A percentile compares a stretch with the other conserved stretches of the same genome.
These are phyloP conservation scores for Gonapodya prolifera DNA, from an alignment of 192 early-diverging fungal species.

Conservation along the genomic window DNA sequence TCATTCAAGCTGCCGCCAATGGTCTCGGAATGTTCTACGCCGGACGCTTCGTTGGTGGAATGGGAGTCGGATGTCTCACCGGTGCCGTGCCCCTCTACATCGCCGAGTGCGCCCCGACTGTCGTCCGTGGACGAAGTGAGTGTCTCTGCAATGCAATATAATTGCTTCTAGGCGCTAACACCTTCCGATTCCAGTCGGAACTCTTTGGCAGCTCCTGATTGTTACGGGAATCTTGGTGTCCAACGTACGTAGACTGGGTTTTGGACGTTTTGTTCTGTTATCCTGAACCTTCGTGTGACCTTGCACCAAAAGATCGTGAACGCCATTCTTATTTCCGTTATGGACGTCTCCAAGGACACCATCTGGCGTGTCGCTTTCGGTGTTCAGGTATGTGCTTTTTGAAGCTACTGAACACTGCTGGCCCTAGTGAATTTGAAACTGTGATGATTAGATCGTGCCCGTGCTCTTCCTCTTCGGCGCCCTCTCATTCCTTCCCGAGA, in stretches of 20 bases:
- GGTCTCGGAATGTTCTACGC: not conserved
- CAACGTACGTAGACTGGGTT: not conserved
- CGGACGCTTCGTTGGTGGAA: not conserved
- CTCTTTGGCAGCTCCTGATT: slow-evolving; percentile 64
- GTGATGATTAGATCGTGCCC: slow-evolving; percentile 34
- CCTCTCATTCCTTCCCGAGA: slow-evolving; percentile 53
- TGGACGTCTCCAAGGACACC: slow-evolving; percentile 21
- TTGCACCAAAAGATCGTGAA: slow-evolving; percentile 4
- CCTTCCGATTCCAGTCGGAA: not conserved
- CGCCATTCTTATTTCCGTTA: slow-evolving; percentile 23
- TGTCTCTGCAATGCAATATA: too few species aligned
- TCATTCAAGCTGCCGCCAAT: slow-evolving; percentile 1
- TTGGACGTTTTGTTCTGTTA: not conserved
- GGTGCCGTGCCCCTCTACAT: slow-evolving; percentile 3
- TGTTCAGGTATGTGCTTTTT: slow-evolving; percentile 37
- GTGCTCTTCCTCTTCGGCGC: slow-evolving; percentile 56
- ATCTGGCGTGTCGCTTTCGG: slow-evolving; percentile 75
- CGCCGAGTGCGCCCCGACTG: slow-evolving; percentile 1
- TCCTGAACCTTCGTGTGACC: not conserved
- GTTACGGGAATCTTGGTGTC: slow-evolving; percentile 68
- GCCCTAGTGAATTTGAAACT: too few species aligned
- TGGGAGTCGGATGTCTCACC: not conserved
- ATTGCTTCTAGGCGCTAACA: not conserved
- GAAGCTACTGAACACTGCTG: too few species aligned
- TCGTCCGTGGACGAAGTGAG: not conserved